A percentile compares a stretch with the other conserved stretches of the same genome.
Conservation (phyloP, 2,329 filamentous ascomycete species). For the Mollisiaceae sp. region DNA sequence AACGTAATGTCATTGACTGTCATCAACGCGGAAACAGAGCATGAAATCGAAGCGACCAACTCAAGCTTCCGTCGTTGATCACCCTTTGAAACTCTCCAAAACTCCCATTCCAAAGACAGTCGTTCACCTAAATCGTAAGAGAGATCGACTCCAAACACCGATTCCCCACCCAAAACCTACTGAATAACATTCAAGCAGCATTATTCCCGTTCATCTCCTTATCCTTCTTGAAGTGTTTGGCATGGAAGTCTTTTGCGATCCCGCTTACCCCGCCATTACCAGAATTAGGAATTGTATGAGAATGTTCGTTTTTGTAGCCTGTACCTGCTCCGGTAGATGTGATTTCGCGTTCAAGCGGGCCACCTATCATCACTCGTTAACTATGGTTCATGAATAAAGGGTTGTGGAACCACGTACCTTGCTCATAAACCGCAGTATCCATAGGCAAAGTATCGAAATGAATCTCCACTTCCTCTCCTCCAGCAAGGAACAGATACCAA, state of each 20-base stretch:
- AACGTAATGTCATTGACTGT: no score
- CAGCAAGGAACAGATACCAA: conserved; percentile 52
- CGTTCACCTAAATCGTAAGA: no score
- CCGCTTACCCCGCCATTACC: conserved; percentile 29
- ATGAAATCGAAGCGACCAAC: no score
- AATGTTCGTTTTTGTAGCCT: conserved; percentile 18
- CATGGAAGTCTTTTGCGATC: conserved; percentile 31
- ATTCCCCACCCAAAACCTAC: not conserved
- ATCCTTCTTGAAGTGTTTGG: conserved; percentile 24
- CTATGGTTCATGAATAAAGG: not conserved
- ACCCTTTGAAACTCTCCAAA: not conserved
- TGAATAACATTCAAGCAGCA: not conserved
- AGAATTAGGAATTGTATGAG: conserved; percentile 25
- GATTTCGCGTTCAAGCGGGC: conserved; percentile 26
- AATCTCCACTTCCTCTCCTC: conserved; percentile 38
- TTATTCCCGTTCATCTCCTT: conserved; percentile 14
- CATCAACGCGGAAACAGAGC: no score
- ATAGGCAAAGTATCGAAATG: conserved; percentile 33
- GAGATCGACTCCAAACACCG: not conserved
- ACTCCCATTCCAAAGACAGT: not conserved
- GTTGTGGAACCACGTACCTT: conserved; percentile 14
- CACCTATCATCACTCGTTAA: conserved; percentile 1
- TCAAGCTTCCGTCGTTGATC: no score
- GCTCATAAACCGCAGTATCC: conserved; percentile 32
- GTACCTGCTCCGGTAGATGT: conserved; percentile 28